A percentile compares a stretch with the other conserved stretches of the same genome.
Evolutionary conservation across 257 asterid species (phyloP).

Genomic region (Solanum ossicruentum): DNA sequence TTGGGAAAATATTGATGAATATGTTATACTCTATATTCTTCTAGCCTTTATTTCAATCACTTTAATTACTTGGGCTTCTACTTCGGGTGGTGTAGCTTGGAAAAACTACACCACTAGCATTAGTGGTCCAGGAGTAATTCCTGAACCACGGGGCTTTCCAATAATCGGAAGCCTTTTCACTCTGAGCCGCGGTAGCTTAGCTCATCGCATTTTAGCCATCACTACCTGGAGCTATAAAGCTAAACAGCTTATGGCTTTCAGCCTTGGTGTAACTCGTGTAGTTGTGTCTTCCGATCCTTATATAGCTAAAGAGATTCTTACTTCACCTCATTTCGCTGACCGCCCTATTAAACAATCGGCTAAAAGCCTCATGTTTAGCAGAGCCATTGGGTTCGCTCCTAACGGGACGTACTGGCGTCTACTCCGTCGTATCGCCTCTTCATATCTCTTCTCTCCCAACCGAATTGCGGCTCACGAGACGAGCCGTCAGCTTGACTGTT

Average conservation of each 20-base stretch:
- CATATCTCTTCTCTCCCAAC: slow-evolving; percentile 39
- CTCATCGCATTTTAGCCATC: slow-evolving; percentile 41
- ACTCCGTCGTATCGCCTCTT: slow-evolving; percentile 30
- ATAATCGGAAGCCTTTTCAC: slow-evolving; percentile 40
- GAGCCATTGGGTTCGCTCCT: slow-evolving; percentile 65
- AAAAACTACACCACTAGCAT: slow-evolving; percentile 13
- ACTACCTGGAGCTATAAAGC: slow-evolving; percentile 24
- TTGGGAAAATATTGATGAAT: slow-evolving; percentile 3
- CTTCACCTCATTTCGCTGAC: slow-evolving; percentile 40
- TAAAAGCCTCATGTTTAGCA: slow-evolving; percentile 43
- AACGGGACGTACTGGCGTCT: slow-evolving; percentile 40
- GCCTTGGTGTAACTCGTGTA: slow-evolving; percentile 37
- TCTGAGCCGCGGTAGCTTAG: slow-evolving; percentile 39
- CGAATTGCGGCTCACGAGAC: slow-evolving; percentile 33
- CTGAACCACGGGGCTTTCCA: slow-evolving; percentile 46
- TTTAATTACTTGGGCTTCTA: slow-evolving; percentile 35
- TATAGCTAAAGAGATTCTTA: slow-evolving; percentile 36
- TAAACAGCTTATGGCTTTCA: slow-evolving; percentile 37
- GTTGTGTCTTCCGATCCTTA: slow-evolving; percentile 33
- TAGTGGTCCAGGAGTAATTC: slow-evolving; percentile 22
- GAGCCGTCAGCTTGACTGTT: slow-evolving; percentile 27
- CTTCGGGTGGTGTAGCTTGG: slow-evolving; percentile 44
- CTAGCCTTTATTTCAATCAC: neutral
- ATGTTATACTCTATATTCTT: neutral
- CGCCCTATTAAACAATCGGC: slow-evolving; percentile 55